These are phyloP conservation scores for Exophiala viscosa DNA, from an alignment of 2,329 filamentous ascomycete species.

Conservation along the genomic window DNA sequence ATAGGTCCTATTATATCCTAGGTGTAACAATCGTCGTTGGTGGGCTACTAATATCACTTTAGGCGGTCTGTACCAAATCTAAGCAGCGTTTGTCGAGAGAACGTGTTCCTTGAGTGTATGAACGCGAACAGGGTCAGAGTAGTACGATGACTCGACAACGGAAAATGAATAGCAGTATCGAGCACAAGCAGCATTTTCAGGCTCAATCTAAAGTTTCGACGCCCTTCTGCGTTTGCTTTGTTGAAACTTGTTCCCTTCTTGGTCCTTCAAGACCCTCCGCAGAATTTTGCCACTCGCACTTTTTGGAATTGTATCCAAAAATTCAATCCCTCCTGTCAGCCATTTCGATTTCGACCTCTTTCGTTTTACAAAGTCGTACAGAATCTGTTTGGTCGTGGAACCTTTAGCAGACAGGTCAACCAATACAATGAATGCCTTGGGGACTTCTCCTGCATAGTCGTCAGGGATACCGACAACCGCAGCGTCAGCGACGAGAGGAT, in stretches of 20 bases:
- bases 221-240: slow-evolving; percentile 51
- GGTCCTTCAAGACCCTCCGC: slow-evolving; percentile 33
- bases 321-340: slow-evolving; percentile 35
- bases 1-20: too few relatives aligned
- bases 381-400: slow-evolving; percentile 40
- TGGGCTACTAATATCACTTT: too few relatives aligned
- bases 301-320: slow-evolving; percentile 33
- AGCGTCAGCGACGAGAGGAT: slow-evolving; percentile 44
- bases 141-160: too few relatives aligned
- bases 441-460: slow-evolving; percentile 33
- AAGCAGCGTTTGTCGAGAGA: too few relatives aligned
- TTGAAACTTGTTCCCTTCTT: slow-evolving; percentile 10
- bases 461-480: slow-evolving; percentile 45
- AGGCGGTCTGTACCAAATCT: too few relatives aligned
- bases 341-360: slow-evolving; percentile 58
- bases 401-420: slow-evolving; percentile 38
- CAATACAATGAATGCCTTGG: slow-evolving; percentile 45
- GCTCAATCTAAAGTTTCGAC: slow-evolving; percentile 56
- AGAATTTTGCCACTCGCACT: slow-evolving; percentile 39
- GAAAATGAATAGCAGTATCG: too few relatives aligned
- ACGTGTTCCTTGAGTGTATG: too few relatives aligned
- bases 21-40: too few relatives aligned
- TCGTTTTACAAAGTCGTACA: slow-evolving; percentile 59
- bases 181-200: too few relatives aligned
- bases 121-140: too few relatives aligned